These are phyloP conservation scores for Diaporthe batatas DNA, from an alignment of 2,329 filamentous ascomycete genomes.

Conservation along the genomic window DNA sequence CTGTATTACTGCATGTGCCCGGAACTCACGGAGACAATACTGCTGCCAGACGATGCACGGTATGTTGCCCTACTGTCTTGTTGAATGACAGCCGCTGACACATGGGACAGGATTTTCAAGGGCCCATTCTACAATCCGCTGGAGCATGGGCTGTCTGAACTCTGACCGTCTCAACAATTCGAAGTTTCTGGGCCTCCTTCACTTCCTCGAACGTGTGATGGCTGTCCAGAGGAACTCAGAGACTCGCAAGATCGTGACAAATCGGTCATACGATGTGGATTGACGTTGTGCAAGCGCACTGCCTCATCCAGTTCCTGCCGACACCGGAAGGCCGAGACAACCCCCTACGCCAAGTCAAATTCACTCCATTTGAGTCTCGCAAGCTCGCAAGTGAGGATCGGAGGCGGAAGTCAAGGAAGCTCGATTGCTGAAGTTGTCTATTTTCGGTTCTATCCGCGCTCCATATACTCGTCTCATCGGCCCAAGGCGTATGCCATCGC, in stretches of 20 bases:
- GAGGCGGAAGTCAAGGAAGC: conserved; percentile 16
- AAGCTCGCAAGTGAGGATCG: not conserved
- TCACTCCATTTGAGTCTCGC: not conserved
- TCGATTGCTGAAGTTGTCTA: conserved; percentile 44
- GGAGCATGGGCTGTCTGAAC: not conserved
- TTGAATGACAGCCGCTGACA: not conserved
- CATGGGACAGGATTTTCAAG: not conserved
- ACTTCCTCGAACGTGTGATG: not conserved
- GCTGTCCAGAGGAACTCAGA: not conserved
- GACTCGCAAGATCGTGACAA: not conserved
- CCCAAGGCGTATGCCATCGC: conserved; percentile 39
- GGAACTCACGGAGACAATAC: not conserved
- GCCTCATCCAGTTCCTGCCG: not conserved
- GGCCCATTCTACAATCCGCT: not conserved
- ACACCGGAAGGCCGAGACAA: not conserved
- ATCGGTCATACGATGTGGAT: too few relatives aligned
- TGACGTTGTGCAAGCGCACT: not conserved
- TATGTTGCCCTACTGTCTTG: not conserved
- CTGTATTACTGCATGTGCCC: not conserved
- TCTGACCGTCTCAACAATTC: not conserved
- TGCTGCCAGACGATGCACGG: not conserved
- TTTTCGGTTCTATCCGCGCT: conserved; percentile 43
- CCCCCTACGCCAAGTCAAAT: not conserved
- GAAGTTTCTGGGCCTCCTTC: not conserved
- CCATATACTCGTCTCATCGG: conserved; percentile 26